Base-by-base conservation (phyloP, 1,284 basidiomycete species). In the Boletus austroedulis region DNA sequence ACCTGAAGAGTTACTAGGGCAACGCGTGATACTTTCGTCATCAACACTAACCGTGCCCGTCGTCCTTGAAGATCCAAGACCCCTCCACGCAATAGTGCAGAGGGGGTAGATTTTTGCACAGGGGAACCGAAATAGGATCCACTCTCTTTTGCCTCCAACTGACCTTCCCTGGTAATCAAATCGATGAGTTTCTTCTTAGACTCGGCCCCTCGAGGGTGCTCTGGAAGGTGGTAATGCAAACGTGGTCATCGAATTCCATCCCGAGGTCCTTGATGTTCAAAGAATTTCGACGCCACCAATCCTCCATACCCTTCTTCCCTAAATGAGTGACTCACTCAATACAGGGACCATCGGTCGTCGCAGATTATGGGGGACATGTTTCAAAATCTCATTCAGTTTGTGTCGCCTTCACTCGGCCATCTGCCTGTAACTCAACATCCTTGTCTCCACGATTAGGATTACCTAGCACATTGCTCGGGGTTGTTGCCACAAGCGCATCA, bases 241-340 rank as follows among this genome's bases (percentile, higher is more conserved):
- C 72, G 4, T 71, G 52, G 26, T 34, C 70, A 36, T 71, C 67
- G 9, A 73, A 71, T 40, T 53, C 29, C 68, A 73, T 61, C 8
- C 31, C 2, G 26, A 55, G 36, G 4, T 36, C 5, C 36, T 45
- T 2, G 43, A 71, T 10, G 36, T 0, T 0, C 28, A 19, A 2
- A 9, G 46, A 47, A 24, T 70, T 73, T 45, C 4, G 57, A 0
- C 21, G 21, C 68, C 72, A 76, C 72, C 72, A 73, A 21, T 51
- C 57, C 12, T 68, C 71, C 65, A 67, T 67, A 29, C 60, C 24
- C 2, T 1, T 15, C 40, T 19, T 58, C 58, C 72, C 69, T 24
- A 66, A 46, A 2, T 55, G 50, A 10, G 68, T 73, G 15, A 69
- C 44, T 46, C 44, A 46, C 44, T 29, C 26, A 26, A 46, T 17